Conservation (phyloP, 1,139 yeast genomes). For the Hansenula lynferdii region DNA sequence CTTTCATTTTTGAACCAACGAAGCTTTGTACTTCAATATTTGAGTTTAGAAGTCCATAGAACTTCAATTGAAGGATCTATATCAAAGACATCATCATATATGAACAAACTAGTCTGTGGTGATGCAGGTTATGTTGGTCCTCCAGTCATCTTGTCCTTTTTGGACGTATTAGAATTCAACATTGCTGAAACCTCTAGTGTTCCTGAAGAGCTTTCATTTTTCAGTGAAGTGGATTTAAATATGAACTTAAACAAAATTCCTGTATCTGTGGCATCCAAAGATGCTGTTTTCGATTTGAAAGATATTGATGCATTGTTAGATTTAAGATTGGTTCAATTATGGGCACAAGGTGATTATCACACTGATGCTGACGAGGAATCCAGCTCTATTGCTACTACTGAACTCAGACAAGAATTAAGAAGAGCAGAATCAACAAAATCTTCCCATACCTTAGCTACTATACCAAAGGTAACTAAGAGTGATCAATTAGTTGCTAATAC, state of each 20-base stretch:
- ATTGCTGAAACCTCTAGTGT: slow-evolving; percentile 28
- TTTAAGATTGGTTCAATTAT: slow-evolving; percentile 19
- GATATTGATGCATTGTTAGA: slow-evolving; percentile 27
- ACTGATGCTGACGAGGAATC: slow-evolving; percentile 14
- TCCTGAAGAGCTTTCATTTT: slow-evolving; percentile 25
- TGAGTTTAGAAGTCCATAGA: slow-evolving; percentile 69
- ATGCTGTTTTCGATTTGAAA: slow-evolving; percentile 27
- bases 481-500: slow-evolving; percentile 17
- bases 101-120: slow-evolving; percentile 44
- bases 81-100: slow-evolving; percentile 50
- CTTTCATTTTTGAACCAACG: slow-evolving; percentile 61
- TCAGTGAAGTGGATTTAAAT: slow-evolving; percentile 34
- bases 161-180: slow-evolving; percentile 61
- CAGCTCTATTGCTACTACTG: slow-evolving; percentile 16
- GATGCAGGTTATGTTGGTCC: slow-evolving; percentile 34
- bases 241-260: slow-evolving; percentile 23
- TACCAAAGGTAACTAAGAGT: slow-evolving; percentile 14
- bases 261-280: slow-evolving; percentile 22
- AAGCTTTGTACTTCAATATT: slow-evolving; percentile 54
- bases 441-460: slow-evolving; percentile 22
- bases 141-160: slow-evolving; percentile 59
- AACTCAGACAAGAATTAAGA: slow-evolving; percentile 25
- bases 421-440: slow-evolving; percentile 19
- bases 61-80: slow-evolving; percentile 47
- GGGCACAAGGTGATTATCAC: slow-evolving; percentile 15